Evolutionary conservation across 257 asterid genomes (phyloP), one percentile per base, ranked within the genome.

Genomic region (Euphrasia confusa): DNA sequence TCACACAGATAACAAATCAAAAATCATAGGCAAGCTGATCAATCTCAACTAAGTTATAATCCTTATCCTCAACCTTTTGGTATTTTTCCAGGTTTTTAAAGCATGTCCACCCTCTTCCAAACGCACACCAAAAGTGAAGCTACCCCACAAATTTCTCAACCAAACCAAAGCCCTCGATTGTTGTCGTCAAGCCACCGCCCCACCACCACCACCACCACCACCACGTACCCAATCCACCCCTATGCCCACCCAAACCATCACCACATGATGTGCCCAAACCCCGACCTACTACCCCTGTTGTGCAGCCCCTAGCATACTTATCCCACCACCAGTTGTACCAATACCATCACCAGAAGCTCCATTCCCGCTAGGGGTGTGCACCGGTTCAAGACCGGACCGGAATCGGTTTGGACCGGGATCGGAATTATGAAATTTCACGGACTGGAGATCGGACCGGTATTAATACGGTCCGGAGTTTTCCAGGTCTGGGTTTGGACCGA

Each of bases 51-150:
- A 39, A 55, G 2, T 70, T 35, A 67, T 76, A 14, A n/a, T 83
- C 63, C 71, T 85, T 13, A 61, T 78, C 7, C 83, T 82, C 53
- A 74, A 68, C 67, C 77, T 78, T 47, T 79, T 78, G 52, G 83
- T 73, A 62, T 32, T 68, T 42, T 48, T 80, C 66, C 68, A 78
- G n/a, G 30, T 66, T 56, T 70, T 85, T 66, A 72, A 70, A 50
- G 89, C 89, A 68, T 82, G 93, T n/a, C 89, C 85, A 44, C 50
- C 75, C 47, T 70, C 82, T 54, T 60, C 77, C 56, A 75, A 62
- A 7, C 54, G 14, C 18, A 77, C 79, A 33, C 81, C 86, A 37
- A 68, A 57, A 8, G 21, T 53, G 9, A 50, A 50, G 4, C 28
- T 13, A 52, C 83, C 83, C 13, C 78, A 75, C 2, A 57, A 32